Evolutionary conservation across 768 basidiomycete species (phyloP).

Genomic region (Kockovaella imperatae): DNA sequence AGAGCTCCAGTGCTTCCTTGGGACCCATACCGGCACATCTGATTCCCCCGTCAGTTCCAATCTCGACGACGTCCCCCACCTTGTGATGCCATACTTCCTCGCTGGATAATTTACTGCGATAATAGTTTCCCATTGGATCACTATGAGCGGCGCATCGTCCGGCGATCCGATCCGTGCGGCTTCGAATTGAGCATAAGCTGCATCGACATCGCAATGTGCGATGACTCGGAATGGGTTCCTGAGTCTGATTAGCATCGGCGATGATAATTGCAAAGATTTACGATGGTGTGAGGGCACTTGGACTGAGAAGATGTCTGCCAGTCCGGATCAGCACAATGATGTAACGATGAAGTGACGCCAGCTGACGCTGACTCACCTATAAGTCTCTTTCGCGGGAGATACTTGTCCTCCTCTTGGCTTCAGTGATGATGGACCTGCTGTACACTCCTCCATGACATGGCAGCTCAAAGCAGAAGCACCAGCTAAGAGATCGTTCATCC

Average conservation of each 20-base stretch:
- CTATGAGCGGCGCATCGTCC: constrained; percentile 29
- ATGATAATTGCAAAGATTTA: background rate
- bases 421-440: too few relatives aligned
- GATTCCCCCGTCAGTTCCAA: background rate
- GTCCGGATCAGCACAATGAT: background rate
- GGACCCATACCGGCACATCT: constrained; percentile 15
- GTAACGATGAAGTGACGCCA: too few relatives aligned
- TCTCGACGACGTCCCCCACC: constrained; percentile 54
- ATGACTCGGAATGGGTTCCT: constrained; percentile 53
- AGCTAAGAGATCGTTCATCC: too few relatives aligned
- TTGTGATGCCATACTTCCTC: constrained; percentile 81
- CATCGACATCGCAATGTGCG: constrained; percentile 71
- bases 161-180: constrained; percentile 63
- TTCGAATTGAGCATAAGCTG: constrained; percentile 62
- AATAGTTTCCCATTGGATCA: constrained; percentile 45
- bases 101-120: constrained; percentile 97
- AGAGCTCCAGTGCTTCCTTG: constrained; percentile 67
- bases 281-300: background rate
- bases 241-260: background rate
- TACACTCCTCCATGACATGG: too few relatives aligned
- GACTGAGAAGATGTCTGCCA: background rate
- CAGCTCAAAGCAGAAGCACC: too few relatives aligned
- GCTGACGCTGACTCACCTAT: too few relatives aligned
- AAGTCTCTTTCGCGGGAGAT: too few relatives aligned
- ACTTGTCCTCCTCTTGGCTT: too few relatives aligned